Conservation (phyloP, 257 asterid species). For the Solanum stenotomum region DNA sequence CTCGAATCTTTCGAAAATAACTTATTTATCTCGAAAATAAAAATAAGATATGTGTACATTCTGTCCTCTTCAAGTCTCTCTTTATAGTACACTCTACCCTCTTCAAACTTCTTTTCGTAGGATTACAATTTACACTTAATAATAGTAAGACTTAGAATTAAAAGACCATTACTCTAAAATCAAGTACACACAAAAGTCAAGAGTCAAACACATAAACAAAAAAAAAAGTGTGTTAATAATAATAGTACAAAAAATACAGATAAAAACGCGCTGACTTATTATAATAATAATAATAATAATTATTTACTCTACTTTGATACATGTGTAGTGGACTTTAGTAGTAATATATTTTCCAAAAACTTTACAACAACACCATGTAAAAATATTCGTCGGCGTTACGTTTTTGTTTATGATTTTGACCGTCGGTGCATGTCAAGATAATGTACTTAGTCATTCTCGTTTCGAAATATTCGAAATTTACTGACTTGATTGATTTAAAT, state of each 20-base stretch:
- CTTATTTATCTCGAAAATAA: accelerated
- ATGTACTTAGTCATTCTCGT: not conserved
- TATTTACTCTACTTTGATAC: not conserved
- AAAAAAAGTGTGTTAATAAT: not conserved
- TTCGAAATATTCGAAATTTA: too few relatives aligned
- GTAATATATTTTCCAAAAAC: not conserved
- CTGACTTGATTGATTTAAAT: accelerated
- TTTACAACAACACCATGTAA: not conserved
- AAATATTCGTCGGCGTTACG: not conserved
- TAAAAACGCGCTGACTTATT: not conserved
- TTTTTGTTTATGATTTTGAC: not conserved
- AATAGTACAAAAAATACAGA: not conserved
- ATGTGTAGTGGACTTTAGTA: not conserved
- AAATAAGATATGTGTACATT: accelerated
- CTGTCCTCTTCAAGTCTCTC: accelerated
- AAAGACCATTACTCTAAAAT: not conserved
- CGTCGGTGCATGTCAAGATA: not conserved
- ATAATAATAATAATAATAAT: too few relatives aligned
- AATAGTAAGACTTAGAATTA: not conserved
- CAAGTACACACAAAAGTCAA: not conserved
- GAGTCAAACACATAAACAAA: not conserved
- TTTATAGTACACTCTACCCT: accelerated
- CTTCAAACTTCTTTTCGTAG: too few relatives aligned
- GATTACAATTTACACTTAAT: not conserved
- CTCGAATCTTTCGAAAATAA: accelerated